Percentiles rank a stretch among this genome's conserved stretches.
phyloP scores from a whole-genome alignment of 2,329 filamentous ascomycete genomes.

The Exophiala sideris region DNA sequence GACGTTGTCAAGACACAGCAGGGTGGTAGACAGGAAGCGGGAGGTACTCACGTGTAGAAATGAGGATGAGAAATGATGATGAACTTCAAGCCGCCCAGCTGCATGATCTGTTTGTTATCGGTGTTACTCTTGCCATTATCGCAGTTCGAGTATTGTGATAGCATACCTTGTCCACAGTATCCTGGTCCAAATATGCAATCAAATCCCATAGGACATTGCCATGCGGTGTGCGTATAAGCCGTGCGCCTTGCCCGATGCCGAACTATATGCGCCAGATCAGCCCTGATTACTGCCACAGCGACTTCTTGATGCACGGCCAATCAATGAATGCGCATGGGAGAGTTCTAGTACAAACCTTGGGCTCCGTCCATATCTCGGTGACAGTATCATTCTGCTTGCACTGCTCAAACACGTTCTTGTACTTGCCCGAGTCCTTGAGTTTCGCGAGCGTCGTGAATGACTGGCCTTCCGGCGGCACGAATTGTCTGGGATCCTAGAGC shows the following conservation, averaged over 20 bases:
- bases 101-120: slow-evolving; percentile 47
- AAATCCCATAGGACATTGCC: slow-evolving; percentile 82
- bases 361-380: slow-evolving; percentile 25
- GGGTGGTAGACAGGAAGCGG: background rate
- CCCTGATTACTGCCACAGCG: too few relatives aligned
- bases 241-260: slow-evolving; percentile 71
- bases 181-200: slow-evolving; percentile 64
- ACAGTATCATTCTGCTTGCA: slow-evolving; percentile 20
- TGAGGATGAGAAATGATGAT: slow-evolving; percentile 80
- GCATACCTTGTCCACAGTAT: slow-evolving; percentile 49
- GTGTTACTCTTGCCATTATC: background rate
- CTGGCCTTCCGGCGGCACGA: slow-evolving; percentile 23
- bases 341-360: slow-evolving; percentile 19
- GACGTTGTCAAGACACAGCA: background rate
- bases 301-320: too few relatives aligned
- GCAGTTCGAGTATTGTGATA: background rate
- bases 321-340: too few relatives aligned
- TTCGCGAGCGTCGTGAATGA: slow-evolving; percentile 38
- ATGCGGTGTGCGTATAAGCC: slow-evolving; percentile 61
- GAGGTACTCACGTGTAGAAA: slow-evolving; percentile 59
- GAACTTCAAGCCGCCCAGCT: slow-evolving; percentile 63
- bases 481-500: slow-evolving; percentile 27
- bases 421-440: slow-evolving; percentile 50
- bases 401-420: slow-evolving; percentile 23
- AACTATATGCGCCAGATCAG: slow-evolving; percentile 40